Evolutionary conservation across 306 rosid species (phyloP), one percentile per base, ranked within the genome.

Genomic region (Bauhinia variegata): DNA sequence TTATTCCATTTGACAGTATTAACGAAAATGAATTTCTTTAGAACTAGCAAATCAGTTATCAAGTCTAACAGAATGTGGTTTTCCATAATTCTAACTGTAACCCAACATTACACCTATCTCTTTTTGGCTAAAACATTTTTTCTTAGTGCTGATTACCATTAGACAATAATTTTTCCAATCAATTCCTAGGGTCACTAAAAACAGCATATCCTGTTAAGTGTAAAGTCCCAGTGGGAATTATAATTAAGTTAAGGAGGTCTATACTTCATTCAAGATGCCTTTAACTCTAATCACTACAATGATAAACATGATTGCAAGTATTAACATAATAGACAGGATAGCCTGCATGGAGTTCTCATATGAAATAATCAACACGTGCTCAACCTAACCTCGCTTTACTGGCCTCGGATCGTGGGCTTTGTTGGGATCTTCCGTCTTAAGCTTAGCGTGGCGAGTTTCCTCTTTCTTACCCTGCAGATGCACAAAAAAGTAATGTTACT

Each of bases 401-500:
- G 99, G 99, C 87, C 99, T 85, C 70, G 90, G 99, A 62, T 90
- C 97, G 12, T 95, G 90, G 14, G 99, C 90, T 79, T 95, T 95
- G 79, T 90, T 95, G 28, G 97, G 96, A 69, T 95, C 99, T 85
- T 95, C 99, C 0, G 97, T 95, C 86, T 95, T 95, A 9, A 95
- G 97, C 84, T 95, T 95, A 0, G 99, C 97, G 31, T 97, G 99
- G 9, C 99, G 87, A 62, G 86, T 78, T 87, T 95, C 99, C 31
- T 96, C 97, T 60, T 95, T 95, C 84, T 95, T 95, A 58, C 73
- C 87, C 99, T 95, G 85, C 74, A 73, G 13, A 44, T 57, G 42
- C 3, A 69, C 51, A 58, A 30, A 63, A 32, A 41, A 44, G 30
- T 4, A 44, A 16, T 46, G 37, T 30, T 48, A 54, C 42, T 52